Percentiles rank a stretch among this genome's conserved stretches.
phyloP scores from a whole-genome alignment of 1,139 yeast species.

The Kodamaea ohmeri region DNA sequence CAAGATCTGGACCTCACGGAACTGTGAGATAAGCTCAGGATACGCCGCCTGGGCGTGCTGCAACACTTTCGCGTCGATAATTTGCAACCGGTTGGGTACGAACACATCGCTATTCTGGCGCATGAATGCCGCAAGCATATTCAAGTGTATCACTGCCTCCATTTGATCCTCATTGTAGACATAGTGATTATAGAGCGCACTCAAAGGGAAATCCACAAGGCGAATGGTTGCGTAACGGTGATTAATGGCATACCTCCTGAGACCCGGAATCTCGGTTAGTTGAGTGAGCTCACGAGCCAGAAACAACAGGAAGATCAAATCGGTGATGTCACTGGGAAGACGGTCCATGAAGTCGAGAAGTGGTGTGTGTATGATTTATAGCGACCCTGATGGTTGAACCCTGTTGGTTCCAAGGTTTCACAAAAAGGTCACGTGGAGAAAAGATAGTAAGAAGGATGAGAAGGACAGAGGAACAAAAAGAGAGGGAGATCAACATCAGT shows the following conservation, averaged over 20 bases:
- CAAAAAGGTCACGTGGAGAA: no score
- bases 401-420: no score
- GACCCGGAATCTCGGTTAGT: constrained; percentile 1
- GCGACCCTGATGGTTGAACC: neutral
- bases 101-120: constrained; percentile 6
- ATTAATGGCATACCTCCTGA: constrained; percentile 6
- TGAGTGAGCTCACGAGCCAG: constrained; percentile 5
- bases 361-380: neutral
- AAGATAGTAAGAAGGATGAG: no score
- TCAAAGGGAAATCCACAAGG: constrained; percentile 5
- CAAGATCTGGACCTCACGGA: constrained; percentile 5
- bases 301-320: constrained; percentile 2
- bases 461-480: no score
- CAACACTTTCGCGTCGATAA: constrained; percentile 3
- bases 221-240: constrained; percentile 5
- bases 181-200: constrained; percentile 3
- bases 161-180: constrained; percentile 4
- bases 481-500: no score
- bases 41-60: constrained; percentile 1
- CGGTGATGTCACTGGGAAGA: constrained; percentile 2
- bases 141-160: constrained; percentile 3
- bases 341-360: neutral
- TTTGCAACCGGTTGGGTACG: constrained; percentile 7
- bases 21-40: neutral
- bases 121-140: constrained; percentile 4